phyloP scores from a whole-genome alignment of 2,329 filamentous ascomycete genomes.

The Microdochium trichocladiopsis region DNA sequence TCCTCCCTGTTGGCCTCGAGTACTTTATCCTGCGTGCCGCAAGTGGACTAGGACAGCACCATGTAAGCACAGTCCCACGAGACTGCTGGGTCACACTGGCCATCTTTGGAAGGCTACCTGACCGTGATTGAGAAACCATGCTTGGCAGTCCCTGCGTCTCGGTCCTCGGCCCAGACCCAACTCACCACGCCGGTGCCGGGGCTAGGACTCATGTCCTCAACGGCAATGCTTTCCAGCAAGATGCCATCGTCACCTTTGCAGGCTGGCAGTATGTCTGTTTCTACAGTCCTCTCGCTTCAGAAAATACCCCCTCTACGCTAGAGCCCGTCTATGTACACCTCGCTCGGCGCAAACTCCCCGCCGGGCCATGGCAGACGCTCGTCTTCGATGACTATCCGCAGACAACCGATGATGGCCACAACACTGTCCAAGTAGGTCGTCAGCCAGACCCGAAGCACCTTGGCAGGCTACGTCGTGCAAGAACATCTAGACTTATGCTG shows the following conservation, averaged over 20 bases:
- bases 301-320: neutral
- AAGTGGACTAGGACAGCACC: too few species aligned
- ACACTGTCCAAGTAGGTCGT: constrained; percentile 35
- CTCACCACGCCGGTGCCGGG: constrained; percentile 7
- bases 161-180: constrained; percentile 25
- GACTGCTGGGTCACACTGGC: too few species aligned
- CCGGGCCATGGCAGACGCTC: constrained; percentile 34
- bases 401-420: constrained; percentile 42
- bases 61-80: too few species aligned
- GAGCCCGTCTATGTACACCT: constrained; percentile 34
- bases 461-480: too few species aligned
- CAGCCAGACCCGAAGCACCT: neutral
- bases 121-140: neutral
- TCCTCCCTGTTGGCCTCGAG: too few species aligned
- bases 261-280: constrained; percentile 42
- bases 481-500: neutral
- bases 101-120: too few species aligned
- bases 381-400: constrained; percentile 42
- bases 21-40: too few species aligned
- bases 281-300: constrained; percentile 22
- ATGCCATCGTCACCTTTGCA: constrained; percentile 35
- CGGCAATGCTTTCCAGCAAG: constrained; percentile 41
- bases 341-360: constrained; percentile 32
- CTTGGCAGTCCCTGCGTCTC: constrained; percentile 10
- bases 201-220: constrained; percentile 29